Evolutionary conservation across 768 basidiomycete genomes (phyloP), one percentile per base, ranked within the genome.

Genomic region (Gyrodon lividus): DNA sequence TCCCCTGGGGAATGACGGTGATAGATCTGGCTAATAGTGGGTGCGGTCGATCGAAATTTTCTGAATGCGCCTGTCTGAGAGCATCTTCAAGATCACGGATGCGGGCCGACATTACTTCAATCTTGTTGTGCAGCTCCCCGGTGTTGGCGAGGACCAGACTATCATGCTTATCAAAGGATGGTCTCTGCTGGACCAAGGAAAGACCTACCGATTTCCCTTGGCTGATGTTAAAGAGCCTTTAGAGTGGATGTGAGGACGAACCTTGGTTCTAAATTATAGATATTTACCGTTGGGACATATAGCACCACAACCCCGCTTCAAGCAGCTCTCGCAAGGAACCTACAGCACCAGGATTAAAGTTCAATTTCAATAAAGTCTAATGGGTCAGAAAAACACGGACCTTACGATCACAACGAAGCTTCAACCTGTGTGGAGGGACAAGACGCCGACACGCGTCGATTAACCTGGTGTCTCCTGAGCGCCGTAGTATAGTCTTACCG

Each of bases 311-410:
- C 88, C 88, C 60, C 87, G 75, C 51, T 84, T 84, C 20, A 80
- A 79, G 62, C 89, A 91, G 64, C 82, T 89, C 68, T 85, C 84
- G 69, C 88, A 91, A 10, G 88, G 88, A 30, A 89, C 76, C 86
- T 89, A 58, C 22, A 42, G 43, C 34, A 12, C 28, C 31, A 14
- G n/a, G n/a, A n/a, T 16, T 4, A 26, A 33, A 48, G 45, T 48
- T 72, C 53, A 64, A 38, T 14, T 24, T 30, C 2, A 7, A 24
- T 23, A 14, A 20, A 20, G 24, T 13, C 1, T 6, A 14, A 14
- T 10, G 9, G n/a, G 1, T 8, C 38, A 53, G 45, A 16, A 23
- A 48, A 43, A 26, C 4, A n/a, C n/a, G 12, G 20, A 82, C 84
- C 66, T 81, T 80, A 59, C 78, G 77, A 62, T 87, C 84, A 57